Conservation (phyloP, 352 stramenopile genomes). For the Globisporangium acanthophoron region DNA sequence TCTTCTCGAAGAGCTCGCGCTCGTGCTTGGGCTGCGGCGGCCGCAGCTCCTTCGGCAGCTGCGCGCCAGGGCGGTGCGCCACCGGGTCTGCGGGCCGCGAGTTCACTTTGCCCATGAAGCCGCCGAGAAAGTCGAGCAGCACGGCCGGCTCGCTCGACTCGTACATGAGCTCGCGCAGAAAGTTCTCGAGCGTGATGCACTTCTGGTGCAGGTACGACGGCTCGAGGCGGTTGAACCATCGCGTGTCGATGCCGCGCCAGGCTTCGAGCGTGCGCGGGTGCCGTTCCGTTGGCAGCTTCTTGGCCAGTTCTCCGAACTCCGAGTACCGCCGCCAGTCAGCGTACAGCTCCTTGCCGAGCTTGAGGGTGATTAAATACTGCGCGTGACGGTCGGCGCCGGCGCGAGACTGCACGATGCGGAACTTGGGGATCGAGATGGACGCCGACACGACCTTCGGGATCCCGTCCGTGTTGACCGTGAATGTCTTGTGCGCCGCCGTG, state of each 20-base stretch:
- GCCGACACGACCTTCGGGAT: conserved; percentile 76
- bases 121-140: conserved; percentile 79
- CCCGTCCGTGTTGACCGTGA: conserved; percentile 67
- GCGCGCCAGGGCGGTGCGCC: conserved; percentile 57
- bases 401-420: conserved; percentile 83
- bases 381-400: conserved; percentile 75
- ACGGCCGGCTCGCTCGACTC: conserved; percentile 69
- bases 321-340: conserved; percentile 86
- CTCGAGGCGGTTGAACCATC: conserved; percentile 86
- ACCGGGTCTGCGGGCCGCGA: conserved; percentile 56
- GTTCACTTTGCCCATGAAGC: conserved; percentile 77
- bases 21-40: conserved; percentile 92
- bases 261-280: conserved; percentile 60
- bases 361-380: conserved; percentile 86
- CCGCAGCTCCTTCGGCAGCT: conserved; percentile 83
- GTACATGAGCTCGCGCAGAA: conserved; percentile 88
- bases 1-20: conserved; percentile 94
- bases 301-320: conserved; percentile 81
- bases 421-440: conserved; percentile 82
- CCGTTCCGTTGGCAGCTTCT: conserved; percentile 59
- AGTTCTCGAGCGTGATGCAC: conserved; percentile 85
- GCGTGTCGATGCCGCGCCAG: conserved; percentile 74
- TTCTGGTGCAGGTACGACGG: conserved; percentile 86
- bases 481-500: conserved; percentile 83
- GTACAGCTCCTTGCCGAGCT: conserved; percentile 83